Conservation (phyloP, 2,329 filamentous ascomycete species). For the Diaporthe helianthi region DNA sequence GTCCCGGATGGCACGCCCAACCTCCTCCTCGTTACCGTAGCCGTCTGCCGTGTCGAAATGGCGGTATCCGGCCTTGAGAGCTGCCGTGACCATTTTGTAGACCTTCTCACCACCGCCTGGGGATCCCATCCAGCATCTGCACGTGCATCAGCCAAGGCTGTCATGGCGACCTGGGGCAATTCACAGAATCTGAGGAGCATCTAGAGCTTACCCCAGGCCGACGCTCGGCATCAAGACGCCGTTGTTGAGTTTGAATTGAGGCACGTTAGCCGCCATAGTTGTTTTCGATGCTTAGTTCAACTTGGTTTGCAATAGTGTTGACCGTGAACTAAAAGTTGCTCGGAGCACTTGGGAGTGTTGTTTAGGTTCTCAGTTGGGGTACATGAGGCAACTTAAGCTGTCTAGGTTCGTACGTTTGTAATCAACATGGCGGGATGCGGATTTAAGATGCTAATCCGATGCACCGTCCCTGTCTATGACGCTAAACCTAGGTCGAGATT, state of each 20-base stretch:
- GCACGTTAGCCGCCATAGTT: constrained; percentile 26
- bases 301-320: not conserved
- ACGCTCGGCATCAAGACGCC: constrained; percentile 31
- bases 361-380: not conserved
- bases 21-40: constrained; percentile 41
- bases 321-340: not conserved
- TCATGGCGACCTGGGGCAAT: not conserved
- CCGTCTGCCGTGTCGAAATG: constrained; percentile 42
- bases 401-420: not conserved
- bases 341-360: not conserved
- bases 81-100: constrained; percentile 38
- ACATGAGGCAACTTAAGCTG: not conserved
- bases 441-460: not conserved
- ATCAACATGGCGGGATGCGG: not conserved
- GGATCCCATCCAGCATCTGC: constrained; percentile 32
- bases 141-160: not conserved
- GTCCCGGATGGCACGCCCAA: constrained; percentile 44
- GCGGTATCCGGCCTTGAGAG: constrained; percentile 43
- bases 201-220: constrained; percentile 31
- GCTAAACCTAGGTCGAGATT: not conserved
- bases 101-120: constrained; percentile 22
- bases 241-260: constrained; percentile 32
- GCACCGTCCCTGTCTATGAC: constrained; percentile 5
- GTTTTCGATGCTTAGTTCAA: not conserved
- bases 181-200: no score